These are phyloP conservation scores for Waltergamsia citrina DNA, from an alignment of 2,329 filamentous ascomycete genomes.

Conservation along the genomic window DNA sequence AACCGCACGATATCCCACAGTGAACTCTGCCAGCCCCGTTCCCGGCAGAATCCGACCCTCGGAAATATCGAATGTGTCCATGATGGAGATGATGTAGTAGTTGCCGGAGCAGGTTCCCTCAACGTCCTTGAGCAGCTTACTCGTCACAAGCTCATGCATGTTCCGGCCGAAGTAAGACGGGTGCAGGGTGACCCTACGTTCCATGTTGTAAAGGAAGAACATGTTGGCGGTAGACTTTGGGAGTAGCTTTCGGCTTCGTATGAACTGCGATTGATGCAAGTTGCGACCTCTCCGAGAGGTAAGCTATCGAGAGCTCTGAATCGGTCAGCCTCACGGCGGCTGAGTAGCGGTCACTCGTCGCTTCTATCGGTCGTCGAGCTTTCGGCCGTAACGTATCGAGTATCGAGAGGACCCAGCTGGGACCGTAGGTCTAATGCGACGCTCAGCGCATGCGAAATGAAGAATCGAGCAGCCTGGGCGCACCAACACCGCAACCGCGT, in stretches of 20 bases:
- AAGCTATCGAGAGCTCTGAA: too few species aligned
- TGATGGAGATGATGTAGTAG: conserved; percentile 96
- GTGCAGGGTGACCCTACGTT: conserved; percentile 89
- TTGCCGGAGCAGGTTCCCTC: conserved; percentile 92
- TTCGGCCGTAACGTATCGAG: too few species aligned
- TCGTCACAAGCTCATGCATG: conserved; percentile 84
- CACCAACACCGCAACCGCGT: too few species aligned
- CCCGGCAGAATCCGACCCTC: conserved; percentile 88
- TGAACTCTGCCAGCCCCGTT: conserved; percentile 88
- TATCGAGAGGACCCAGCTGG: too few species aligned
- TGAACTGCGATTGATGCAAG: too few species aligned
- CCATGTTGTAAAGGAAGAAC: conserved; percentile 98
- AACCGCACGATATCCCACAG: conserved; percentile 87
- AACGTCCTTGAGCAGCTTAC: conserved; percentile 83
- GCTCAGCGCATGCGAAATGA: too few species aligned
- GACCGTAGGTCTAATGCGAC: too few species aligned
- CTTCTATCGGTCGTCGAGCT: too few species aligned
- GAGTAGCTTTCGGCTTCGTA: not conserved
- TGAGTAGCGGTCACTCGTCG: too few species aligned
- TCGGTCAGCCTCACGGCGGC: too few species aligned
- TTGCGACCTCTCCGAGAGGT: too few species aligned
- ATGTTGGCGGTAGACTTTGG: conserved; percentile 38
- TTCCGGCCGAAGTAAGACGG: conserved; percentile 94
- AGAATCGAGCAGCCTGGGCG: too few species aligned
- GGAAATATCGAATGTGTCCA: conserved; percentile 92